These are phyloP conservation scores for Termitomyces sp. DNA, from an alignment of 768 basidiomycete species.

Conservation along the genomic window DNA sequence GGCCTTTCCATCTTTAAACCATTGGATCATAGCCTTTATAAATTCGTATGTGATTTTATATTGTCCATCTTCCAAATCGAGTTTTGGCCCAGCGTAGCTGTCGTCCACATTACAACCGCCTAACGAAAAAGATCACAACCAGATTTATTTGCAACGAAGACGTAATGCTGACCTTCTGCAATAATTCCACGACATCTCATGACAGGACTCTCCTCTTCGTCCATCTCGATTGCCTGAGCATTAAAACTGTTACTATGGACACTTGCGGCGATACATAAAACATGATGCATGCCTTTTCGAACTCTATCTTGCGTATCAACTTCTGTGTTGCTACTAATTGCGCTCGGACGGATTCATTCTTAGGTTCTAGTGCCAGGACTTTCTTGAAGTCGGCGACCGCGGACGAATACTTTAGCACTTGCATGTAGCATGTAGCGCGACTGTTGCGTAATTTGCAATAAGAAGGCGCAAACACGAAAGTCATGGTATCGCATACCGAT, in stretches of 20 bases:
- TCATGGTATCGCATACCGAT: slow-evolving; percentile 43
- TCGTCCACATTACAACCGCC: slow-evolving; percentile 80
- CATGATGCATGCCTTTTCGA: slow-evolving; percentile 69
- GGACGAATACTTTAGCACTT: slow-evolving; percentile 81
- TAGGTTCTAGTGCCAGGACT: slow-evolving; percentile 79
- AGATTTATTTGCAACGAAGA: neutral
- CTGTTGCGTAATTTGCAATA: slow-evolving; percentile 30
- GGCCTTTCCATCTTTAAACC: slow-evolving; percentile 95
- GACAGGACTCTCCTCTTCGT: slow-evolving; percentile 81
- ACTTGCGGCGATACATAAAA: neutral
- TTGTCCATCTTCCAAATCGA: slow-evolving; percentile 59
- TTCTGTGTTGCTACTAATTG: slow-evolving; percentile 91
- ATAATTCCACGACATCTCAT: slow-evolving; percentile 79
- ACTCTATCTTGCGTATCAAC: slow-evolving; percentile 83
- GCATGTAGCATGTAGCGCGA: slow-evolving; percentile 87
- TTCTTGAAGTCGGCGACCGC: slow-evolving; percentile 89
- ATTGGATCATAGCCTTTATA: slow-evolving; percentile 79
- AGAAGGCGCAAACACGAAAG: neutral
- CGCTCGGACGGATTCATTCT: slow-evolving; percentile 73
- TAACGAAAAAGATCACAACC: slow-evolving; percentile 17
- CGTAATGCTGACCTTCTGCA: slow-evolving; percentile 51
- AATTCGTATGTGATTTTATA: slow-evolving; percentile 77
- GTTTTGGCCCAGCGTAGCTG: slow-evolving; percentile 70
- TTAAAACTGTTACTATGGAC: slow-evolving; percentile 1
- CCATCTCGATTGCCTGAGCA: slow-evolving; percentile 82